Percentiles rank a stretch among this genome's conserved stretches.
Evolutionary conservation across 2,329 filamentous ascomycete species (phyloP).

Genomic region (Falciphora oryzae): DNA sequence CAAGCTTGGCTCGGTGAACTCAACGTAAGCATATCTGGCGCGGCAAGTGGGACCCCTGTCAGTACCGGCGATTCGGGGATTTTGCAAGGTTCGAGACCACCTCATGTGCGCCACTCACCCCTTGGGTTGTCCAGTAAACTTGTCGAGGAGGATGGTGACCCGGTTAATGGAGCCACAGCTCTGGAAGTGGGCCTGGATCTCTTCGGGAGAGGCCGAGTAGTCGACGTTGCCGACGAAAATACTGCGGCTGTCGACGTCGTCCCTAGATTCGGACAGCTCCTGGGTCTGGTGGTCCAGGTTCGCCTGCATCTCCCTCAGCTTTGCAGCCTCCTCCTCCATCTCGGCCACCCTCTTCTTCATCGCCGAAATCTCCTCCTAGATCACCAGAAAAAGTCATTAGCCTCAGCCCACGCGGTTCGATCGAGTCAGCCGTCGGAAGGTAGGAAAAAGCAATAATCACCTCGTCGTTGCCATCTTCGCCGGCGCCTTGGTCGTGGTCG

Average conservation of each 20-base stretch:
- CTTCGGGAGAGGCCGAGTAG: slow-evolving; percentile 93
- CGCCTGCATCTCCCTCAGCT: slow-evolving; percentile 81
- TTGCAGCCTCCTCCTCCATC: slow-evolving; percentile 86
- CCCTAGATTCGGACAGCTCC: slow-evolving; percentile 83
- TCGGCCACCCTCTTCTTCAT: slow-evolving; percentile 85
- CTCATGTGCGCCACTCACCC: slow-evolving; percentile 56
- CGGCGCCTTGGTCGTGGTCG: slow-evolving; percentile 6
- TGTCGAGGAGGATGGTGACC: slow-evolving; percentile 94
- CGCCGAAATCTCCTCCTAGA: slow-evolving; percentile 70
- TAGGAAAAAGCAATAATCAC: slow-evolving; percentile 2
- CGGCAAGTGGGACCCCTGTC: neutral
- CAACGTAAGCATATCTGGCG: slow-evolving; percentile 91
- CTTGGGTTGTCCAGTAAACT: slow-evolving; percentile 99
- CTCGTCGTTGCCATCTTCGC: slow-evolving; percentile 11
- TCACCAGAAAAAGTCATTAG: slow-evolving; percentile 4
- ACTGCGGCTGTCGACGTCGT: slow-evolving; percentile 90
- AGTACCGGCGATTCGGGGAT: neutral
- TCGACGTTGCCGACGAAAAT: slow-evolving; percentile 99
- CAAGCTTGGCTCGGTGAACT: slow-evolving; percentile 90
- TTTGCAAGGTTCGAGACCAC: neutral
- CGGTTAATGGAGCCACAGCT: slow-evolving; percentile 96
- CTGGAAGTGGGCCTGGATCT: slow-evolving; percentile 98
- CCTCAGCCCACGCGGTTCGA: neutral
- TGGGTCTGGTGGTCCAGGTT: slow-evolving; percentile 79
- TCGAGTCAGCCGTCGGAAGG: neutral